These are phyloP conservation scores for Stylosanthes scabra DNA, from an alignment of 331 rosid genomes.

Conservation along the genomic window DNA sequence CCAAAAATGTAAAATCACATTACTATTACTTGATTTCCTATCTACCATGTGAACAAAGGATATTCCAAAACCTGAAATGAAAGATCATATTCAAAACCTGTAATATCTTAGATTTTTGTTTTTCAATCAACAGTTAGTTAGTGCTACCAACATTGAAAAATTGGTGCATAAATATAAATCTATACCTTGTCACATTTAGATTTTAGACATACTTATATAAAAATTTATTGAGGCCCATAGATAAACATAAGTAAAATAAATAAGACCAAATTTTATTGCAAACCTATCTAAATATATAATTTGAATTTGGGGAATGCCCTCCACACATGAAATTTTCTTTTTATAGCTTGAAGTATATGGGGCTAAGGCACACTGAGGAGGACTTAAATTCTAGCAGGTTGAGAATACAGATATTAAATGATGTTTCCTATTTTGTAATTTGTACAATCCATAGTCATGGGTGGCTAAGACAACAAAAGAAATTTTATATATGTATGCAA, in stretches of 20 bases:
- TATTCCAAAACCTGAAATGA: not conserved
- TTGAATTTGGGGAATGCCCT: slow-evolving; percentile 14
- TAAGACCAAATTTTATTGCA: too few relatives aligned
- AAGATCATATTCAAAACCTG: not conserved
- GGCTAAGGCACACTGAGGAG: not conserved
- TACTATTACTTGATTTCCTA: not conserved
- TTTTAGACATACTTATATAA: too few relatives aligned
- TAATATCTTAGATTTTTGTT: too few relatives aligned
- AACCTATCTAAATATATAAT: too few relatives aligned
- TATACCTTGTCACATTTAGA: too few relatives aligned
- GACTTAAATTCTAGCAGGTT: slow-evolving; percentile 12
- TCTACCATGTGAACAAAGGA: not conserved
- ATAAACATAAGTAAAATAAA: too few relatives aligned
- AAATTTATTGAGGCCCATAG: too few relatives aligned
- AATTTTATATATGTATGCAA: slow-evolving; percentile 9
- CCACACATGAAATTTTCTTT: not conserved
- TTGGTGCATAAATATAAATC: too few relatives aligned
- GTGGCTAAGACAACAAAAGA: slow-evolving; percentile 16
- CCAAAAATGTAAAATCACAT: not conserved
- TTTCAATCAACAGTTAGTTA: too few relatives aligned
- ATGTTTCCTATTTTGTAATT: not conserved
- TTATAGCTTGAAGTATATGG: not conserved
- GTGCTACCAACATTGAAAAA: too few relatives aligned
- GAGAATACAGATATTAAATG: not conserved
- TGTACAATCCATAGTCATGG: not conserved